These are phyloP conservation scores for Harrya chromipes DNA, from an alignment of 768 basidiomycete species.

Conservation along the genomic window DNA sequence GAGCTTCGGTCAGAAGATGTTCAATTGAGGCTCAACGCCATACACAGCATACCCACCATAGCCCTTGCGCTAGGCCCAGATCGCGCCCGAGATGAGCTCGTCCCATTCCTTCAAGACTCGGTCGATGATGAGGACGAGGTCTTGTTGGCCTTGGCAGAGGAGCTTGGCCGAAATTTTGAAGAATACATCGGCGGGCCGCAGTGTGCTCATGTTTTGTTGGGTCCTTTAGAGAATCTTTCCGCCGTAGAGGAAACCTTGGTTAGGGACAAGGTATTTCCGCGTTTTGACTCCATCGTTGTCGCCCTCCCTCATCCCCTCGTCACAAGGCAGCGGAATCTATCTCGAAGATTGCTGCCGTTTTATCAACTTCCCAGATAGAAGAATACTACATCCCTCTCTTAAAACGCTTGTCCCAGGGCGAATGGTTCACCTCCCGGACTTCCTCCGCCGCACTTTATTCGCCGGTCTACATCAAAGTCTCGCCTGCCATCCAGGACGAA, in stretches of 20 bases:
- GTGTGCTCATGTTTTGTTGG: slow-evolving; percentile 82
- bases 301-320: slow-evolving; percentile 9
- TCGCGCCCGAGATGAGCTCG: slow-evolving; percentile 91
- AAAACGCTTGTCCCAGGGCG: slow-evolving; percentile 84
- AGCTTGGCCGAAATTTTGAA: slow-evolving; percentile 87
- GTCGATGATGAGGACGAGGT: slow-evolving; percentile 99
- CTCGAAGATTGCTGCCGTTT: slow-evolving; percentile 77
- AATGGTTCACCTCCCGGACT: slow-evolving; percentile 98
- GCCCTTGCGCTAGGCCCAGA: slow-evolving; percentile 94
- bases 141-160: slow-evolving; percentile 90
- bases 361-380: slow-evolving; percentile 80
- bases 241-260: slow-evolving; percentile 98
- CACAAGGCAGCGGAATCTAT: slow-evolving; percentile 91
- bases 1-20: slow-evolving; percentile 98
- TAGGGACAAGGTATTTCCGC: slow-evolving; percentile 79
- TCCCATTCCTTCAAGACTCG: slow-evolving; percentile 98
- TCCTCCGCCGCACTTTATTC: slow-evolving; percentile 93
- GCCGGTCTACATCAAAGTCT: slow-evolving; percentile 81
- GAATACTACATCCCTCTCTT: slow-evolving; percentile 89
- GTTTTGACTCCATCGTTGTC: neutral
- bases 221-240: slow-evolving; percentile 91
- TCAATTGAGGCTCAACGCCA: slow-evolving; percentile 91
- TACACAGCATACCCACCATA: slow-evolving; percentile 97
- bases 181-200: slow-evolving; percentile 93
- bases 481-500: slow-evolving; percentile 75